Percentiles rank a stretch among this genome's conserved stretches.
Evolutionary conservation across 2,329 filamentous ascomycete species (phyloP).

Genomic region (Paradendryphiella salina): DNA sequence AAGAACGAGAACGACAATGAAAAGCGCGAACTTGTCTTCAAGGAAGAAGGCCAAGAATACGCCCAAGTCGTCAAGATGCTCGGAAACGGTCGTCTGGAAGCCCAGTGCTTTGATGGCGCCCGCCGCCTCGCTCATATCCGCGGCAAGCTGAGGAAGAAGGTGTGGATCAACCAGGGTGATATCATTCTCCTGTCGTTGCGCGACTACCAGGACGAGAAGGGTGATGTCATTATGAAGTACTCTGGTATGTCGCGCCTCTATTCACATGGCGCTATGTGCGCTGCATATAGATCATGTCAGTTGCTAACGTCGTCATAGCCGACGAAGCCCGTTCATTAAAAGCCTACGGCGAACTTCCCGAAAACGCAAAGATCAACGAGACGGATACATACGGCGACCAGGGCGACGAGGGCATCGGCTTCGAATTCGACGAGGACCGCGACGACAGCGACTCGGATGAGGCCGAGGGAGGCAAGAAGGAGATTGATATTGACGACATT

Average conservation of each 20-base stretch:
- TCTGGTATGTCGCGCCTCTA: constrained; percentile 25
- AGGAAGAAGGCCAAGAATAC: constrained; percentile 94
- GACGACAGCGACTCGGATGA: constrained; percentile 57
- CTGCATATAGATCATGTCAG: constrained; percentile 63
- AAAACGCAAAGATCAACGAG: constrained; percentile 99
- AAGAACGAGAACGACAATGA: constrained; percentile 98
- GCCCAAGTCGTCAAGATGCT: constrained; percentile 94
- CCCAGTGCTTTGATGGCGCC: constrained; percentile 91
- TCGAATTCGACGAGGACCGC: constrained; percentile 97
- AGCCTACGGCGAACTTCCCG: constrained; percentile 95
- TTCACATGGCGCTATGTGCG: neutral
- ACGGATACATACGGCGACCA: constrained; percentile 91
- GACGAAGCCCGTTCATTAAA: constrained; percentile 95
- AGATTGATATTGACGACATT: constrained; percentile 95
- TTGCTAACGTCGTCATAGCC: constrained; percentile 75
- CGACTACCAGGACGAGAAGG: constrained; percentile 93
- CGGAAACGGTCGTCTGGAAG: constrained; percentile 90
- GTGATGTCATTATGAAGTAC: constrained; percentile 94
- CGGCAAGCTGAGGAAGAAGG: constrained; percentile 98
- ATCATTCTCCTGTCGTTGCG: constrained; percentile 72
- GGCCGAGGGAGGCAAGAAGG: constrained; percentile 68
- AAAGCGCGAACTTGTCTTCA: constrained; percentile 98
- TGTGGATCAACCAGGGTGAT: constrained; percentile 92
- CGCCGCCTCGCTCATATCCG: constrained; percentile 84
- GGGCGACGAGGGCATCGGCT: constrained; percentile 90